A percentile compares a stretch with the other conserved stretches of the same genome.
Evolutionary conservation across 331 rosid species (phyloP).

Genomic region (Acacia concinna): DNA sequence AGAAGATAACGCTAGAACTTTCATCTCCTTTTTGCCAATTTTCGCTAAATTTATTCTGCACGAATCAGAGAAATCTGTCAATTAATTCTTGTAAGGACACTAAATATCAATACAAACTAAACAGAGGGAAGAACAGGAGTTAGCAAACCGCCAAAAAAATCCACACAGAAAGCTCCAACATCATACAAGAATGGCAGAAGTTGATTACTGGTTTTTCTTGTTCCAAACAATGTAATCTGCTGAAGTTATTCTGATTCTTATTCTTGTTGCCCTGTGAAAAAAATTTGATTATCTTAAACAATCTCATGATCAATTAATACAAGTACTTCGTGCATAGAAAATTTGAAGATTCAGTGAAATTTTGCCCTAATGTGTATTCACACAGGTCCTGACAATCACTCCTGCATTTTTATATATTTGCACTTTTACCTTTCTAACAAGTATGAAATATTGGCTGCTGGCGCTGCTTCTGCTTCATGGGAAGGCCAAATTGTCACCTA

Average conservation of each 20-base stretch:
- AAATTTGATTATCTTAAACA: neutral
- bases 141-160: neutral
- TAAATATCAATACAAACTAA: neutral
- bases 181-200: neutral
- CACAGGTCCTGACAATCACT: neutral
- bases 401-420: neutral
- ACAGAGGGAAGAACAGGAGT: neutral
- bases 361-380: neutral
- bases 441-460: neutral
- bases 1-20: constrained; percentile 26
- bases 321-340: constrained; percentile 12
- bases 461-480: neutral
- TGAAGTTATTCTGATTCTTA: constrained; percentile 12
- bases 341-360: neutral
- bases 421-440: neutral
- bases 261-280: neutral
- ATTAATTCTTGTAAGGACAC: neutral
- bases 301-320: neutral
- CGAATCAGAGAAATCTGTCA: neutral
- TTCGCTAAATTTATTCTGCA: neutral
- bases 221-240: neutral
- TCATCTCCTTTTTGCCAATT: constrained; percentile 22
- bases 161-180: neutral
- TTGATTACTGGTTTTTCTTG: neutral
- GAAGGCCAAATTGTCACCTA: neutral